Evolutionary conservation across 768 basidiomycete species (phyloP).

Genomic region (Lactarius akahatsu): DNA sequence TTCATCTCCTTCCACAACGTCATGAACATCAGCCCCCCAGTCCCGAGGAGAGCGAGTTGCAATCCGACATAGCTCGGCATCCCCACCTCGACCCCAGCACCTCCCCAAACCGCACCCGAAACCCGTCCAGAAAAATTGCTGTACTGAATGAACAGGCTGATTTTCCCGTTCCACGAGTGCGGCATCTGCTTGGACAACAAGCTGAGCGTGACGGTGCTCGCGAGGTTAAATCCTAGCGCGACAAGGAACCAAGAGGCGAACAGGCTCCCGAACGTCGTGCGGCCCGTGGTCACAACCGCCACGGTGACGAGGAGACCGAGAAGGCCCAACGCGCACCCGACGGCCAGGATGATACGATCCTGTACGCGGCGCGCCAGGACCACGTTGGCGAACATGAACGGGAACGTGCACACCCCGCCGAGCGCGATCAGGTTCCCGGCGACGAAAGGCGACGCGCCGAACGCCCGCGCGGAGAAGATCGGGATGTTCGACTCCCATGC

Average conservation of each 20-base stretch:
- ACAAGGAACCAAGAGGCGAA: slow-evolving; percentile 54
- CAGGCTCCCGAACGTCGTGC: slow-evolving; percentile 48
- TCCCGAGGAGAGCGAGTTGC: slow-evolving; percentile 58
- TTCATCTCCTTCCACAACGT: slow-evolving; percentile 64
- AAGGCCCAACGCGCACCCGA: slow-evolving; percentile 51
- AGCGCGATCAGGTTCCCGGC: slow-evolving; percentile 72
- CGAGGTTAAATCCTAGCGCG: slow-evolving; percentile 71
- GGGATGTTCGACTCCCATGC: slow-evolving; percentile 71
- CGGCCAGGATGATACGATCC: slow-evolving; percentile 54
- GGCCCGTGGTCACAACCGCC: slow-evolving; percentile 42
- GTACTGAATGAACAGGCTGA: slow-evolving; percentile 64
- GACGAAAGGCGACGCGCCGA: slow-evolving; percentile 58
- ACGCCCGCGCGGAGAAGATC: slow-evolving; percentile 50
- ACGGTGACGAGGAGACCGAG: slow-evolving; percentile 54
- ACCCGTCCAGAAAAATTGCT: slow-evolving; percentile 68
- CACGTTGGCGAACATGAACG: slow-evolving; percentile 65
- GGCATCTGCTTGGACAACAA: slow-evolving; percentile 70
- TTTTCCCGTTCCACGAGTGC: slow-evolving; percentile 54
- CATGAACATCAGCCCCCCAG: slow-evolving; percentile 54
- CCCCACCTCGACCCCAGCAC: slow-evolving; percentile 56
- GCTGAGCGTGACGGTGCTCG: slow-evolving; percentile 67
- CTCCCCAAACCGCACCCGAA: slow-evolving; percentile 67
- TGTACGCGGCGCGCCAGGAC: slow-evolving; percentile 55
- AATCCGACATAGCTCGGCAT: slow-evolving; percentile 61
- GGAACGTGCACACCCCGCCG: slow-evolving; percentile 59